Base-by-base conservation (phyloP, 805 yeast species). In the Pichia phayaonensis region DNA sequence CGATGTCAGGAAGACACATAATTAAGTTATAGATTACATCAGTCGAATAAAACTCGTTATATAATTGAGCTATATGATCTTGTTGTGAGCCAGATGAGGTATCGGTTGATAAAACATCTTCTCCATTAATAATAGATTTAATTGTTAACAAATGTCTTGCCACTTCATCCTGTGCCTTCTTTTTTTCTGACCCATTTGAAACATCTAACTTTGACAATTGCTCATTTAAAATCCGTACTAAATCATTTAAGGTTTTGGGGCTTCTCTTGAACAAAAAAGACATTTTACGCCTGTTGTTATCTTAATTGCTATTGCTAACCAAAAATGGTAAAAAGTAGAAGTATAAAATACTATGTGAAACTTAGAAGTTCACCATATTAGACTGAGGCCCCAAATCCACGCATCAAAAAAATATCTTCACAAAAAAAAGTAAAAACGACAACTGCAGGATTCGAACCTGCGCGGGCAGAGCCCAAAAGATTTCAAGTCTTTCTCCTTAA, bases 211-310 rank as follows among this genome's bases (percentile, higher is more conserved):
- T 85, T 16, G 73, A 63, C 12, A 90, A 74, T 60, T 81, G 86
- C 45, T 92, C 98, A 55, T 79, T 79, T 54, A 90, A 73, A 8
- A 83, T 80, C 45, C 87, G 76, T 3, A 89, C 84, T 52, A 90
- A 76, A 61, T 92, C 99, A 20, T 79, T 78, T 2, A 97, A 95
- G 1, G 96, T 83, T 66, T 89, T 90, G 11, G 95, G 96, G 62
- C 83, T 87, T 61, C 96, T 77, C 57, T 89, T 86, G 75, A 94
- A 92, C 59, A 94, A 72, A 61, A 92, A 92, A 13, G 97, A 86
- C 97, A 90, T 89, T 46, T 34, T 16, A 3, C 11, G 5, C 4
- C 8, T 16, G 15, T 10, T 31, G n/a, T 3, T 15, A 31, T 31
- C n/a, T n/a, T 3, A 15, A 12, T 31, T 31, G 4, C 8, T 31